Base-by-base conservation (phyloP, 129 eudicot species). In the Calendula officinalis region DNA sequence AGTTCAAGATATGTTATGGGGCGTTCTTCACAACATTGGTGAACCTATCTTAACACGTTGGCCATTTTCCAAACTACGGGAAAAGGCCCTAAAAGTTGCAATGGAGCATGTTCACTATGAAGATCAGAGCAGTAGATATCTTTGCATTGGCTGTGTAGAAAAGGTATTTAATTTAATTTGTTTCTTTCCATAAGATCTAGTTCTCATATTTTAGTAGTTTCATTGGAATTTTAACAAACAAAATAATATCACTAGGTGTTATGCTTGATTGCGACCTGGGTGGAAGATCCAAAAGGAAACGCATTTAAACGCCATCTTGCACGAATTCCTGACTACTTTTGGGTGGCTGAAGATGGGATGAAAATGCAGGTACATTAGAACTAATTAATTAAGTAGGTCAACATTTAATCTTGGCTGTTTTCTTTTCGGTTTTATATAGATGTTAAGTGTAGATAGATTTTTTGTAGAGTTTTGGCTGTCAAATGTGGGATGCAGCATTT, bases 311-410 rank as follows among this genome's bases (percentile, higher is more conserved):
- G 66, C 7, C 91, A 84, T 75, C 84, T 84, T 50, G 79, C 82
- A 11, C 66, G 91, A 60, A 67, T 84, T 14, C 79, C 78, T 0
- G 91, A 84, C 59, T 81, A 81, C 69, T 53, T 74, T 57, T 84
- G 91, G 91, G 53, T 84, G 35, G 86, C 91, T 39, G 91, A 84
- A 65, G 91, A 84, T 71, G 86, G 91, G 64, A 50, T 84, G 77
- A 84, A 81, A 68, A 62, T 84, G 83, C 82, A 84, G 84, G 89
- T 80, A 51, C 9, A 33, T 10, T n/a, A n/a, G n/a, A n/a, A n/a
- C n/a, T n/a, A n/a, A n/a, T n/a, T n/a, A n/a, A n/a, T 30, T 51
- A 42, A 12, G 16, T 47, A 5, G 33, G 3, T 0, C 5, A 32
- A 10, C 43, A 1, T 30, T 34, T 48, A 56, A 0, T 1, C 30